Conservation (phyloP, 441 rosid species). For the Euphorbia schlechtendalii region DNA sequence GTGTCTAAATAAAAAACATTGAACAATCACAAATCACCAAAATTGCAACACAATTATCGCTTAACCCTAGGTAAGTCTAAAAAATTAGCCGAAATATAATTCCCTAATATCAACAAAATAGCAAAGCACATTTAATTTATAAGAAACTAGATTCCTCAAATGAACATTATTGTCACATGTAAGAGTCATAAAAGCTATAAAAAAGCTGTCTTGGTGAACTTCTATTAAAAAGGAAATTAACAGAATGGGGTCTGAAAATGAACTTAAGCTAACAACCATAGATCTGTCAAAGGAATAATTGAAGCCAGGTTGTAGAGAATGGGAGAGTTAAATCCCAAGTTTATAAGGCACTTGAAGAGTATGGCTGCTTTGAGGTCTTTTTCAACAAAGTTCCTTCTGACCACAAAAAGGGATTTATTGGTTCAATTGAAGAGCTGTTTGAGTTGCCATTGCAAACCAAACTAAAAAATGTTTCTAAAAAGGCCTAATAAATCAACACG, state of each 20-base stretch:
- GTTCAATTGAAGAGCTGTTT: conserved; percentile 26
- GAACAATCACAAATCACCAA: no score
- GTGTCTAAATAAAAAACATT: no score
- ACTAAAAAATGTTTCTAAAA: conserved; percentile 20
- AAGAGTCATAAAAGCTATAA: background rate
- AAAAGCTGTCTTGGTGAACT: background rate
- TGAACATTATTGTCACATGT: background rate
- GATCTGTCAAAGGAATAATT: conserved; percentile 17
- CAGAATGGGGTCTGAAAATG: conserved; percentile 21
- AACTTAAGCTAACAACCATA: conserved; percentile 24
- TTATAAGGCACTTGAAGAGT: conserved; percentile 23
- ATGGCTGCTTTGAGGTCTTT: conserved; percentile 34
- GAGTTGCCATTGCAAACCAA: conserved; percentile 31
- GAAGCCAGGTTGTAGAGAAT: conserved; percentile 19
- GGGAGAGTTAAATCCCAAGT: conserved; percentile 27
- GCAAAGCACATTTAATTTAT: no score
- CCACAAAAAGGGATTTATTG: conserved; percentile 16
- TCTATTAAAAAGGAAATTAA: no score
- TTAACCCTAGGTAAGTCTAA: no score
- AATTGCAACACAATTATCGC: no score
- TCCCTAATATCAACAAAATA: no score
- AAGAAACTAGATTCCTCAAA: no score
- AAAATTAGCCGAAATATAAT: no score
- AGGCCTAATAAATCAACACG: no score
- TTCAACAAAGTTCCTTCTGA: conserved; percentile 19